Evolutionary conservation across 2,329 filamentous ascomycete species (phyloP).

Genomic region (Colletotrichum simmondsii): DNA sequence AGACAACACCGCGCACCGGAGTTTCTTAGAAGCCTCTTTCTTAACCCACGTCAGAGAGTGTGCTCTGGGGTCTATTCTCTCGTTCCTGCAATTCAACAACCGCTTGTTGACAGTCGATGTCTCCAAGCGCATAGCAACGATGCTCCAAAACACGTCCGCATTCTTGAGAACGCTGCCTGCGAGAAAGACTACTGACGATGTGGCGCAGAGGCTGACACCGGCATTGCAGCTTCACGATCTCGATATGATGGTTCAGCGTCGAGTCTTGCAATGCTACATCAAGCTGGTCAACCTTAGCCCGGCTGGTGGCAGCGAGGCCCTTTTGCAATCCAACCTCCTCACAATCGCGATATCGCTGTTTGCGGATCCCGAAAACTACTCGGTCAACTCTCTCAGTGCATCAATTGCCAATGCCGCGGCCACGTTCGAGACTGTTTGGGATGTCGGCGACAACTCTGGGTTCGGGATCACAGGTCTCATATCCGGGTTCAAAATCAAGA

Average conservation of each 20-base stretch:
- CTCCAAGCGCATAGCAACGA: conserved; percentile 88
- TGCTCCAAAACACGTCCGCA: conserved; percentile 93
- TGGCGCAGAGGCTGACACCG: conserved; percentile 83
- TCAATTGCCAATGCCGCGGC: conserved; percentile 92
- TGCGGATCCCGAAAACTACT: conserved; percentile 90
- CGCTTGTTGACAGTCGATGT: conserved; percentile 93
- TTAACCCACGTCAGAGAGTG: conserved; percentile 95
- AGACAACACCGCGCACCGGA: conserved; percentile 87
- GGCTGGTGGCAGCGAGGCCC: conserved; percentile 82
- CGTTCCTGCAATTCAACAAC: conserved; percentile 94
- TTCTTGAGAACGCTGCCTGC: conserved; percentile 88
- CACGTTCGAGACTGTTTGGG: conserved; percentile 94
- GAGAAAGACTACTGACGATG: conserved; percentile 88
- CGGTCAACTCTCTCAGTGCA: conserved; percentile 84
- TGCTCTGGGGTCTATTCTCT: conserved; percentile 88
- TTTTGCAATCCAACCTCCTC: conserved; percentile 91
- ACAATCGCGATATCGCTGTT: conserved; percentile 92
- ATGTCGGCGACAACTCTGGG: conserved; percentile 91
- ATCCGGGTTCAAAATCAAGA: conserved; percentile 77
- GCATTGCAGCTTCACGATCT: conserved; percentile 90
- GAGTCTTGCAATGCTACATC: conserved; percentile 94
- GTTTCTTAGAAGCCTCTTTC: conserved; percentile 89
- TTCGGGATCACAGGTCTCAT: conserved; percentile 93
- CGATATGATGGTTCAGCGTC: conserved; percentile 90
- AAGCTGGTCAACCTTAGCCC: conserved; percentile 91